These are phyloP conservation scores for Lactifluus piperatus DNA, from an alignment of 768 basidiomycete genomes.

Conservation along the genomic window DNA sequence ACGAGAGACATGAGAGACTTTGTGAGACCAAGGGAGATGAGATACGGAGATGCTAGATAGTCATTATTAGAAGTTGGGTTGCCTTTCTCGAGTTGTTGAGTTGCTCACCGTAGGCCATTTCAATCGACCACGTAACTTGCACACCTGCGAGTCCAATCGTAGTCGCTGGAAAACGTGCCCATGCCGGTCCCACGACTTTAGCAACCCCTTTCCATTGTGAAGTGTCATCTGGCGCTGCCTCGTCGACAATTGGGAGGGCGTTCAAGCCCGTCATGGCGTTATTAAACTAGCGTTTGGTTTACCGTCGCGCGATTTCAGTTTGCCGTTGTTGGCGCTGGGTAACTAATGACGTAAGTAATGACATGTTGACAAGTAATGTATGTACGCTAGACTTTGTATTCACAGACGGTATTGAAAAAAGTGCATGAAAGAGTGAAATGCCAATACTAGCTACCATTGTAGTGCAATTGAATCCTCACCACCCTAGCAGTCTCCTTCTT, in stretches of 20 bases:
- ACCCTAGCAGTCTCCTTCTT: slow-evolving; percentile 5
- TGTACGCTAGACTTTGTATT: not conserved
- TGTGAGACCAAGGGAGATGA: slow-evolving; percentile 78
- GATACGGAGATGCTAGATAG: slow-evolving; percentile 66
- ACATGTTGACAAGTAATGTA: not conserved
- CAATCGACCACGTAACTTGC: slow-evolving; percentile 87
- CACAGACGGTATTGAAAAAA: not conserved
- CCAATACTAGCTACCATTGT: too few relatives aligned
- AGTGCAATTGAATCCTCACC: not conserved
- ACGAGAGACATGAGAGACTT: slow-evolving; percentile 86
- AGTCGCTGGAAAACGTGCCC: slow-evolving; percentile 57
- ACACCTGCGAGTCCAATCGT: slow-evolving; percentile 79
- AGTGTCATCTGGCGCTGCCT: slow-evolving; percentile 31
- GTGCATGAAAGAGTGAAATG: too few relatives aligned
- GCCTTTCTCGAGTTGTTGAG: not conserved
- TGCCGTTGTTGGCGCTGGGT: not conserved
- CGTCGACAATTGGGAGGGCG: slow-evolving; percentile 37
- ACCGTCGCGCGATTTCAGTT: too few relatives aligned
- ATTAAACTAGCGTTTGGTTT: not conserved
- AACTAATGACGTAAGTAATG: slow-evolving; percentile 2
- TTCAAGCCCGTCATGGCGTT: slow-evolving; percentile 44
- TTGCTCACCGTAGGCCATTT: slow-evolving; percentile 75
- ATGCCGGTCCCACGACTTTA: slow-evolving; percentile 56
- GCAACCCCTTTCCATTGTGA: slow-evolving; percentile 44
- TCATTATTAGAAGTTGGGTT: not conserved